Base-by-base conservation (phyloP, 179 eudicot species). In the Beta lomatogona region DNA sequence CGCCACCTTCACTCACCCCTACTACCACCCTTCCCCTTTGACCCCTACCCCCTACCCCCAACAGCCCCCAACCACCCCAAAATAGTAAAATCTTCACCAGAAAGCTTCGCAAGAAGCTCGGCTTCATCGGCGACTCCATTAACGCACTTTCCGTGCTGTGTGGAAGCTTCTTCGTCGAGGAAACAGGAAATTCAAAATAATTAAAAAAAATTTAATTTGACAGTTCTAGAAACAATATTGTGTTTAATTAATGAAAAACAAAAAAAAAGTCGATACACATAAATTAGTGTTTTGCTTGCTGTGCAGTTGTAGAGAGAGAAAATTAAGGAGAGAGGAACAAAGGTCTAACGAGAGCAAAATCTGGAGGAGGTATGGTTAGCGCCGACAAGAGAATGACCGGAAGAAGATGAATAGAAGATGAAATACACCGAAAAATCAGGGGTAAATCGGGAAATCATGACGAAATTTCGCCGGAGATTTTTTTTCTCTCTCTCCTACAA, bases 351-450 rank as follows among this genome's bases (percentile, higher is more conserved):
- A 46, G 92, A 88, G 90, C 97, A 94, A 85, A 94, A 94, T 46
- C 97, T 92, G 72, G 98, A 92, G 82, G 98, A 94, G 85, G 94
- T 91, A 88, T 94, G 98, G 79, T 94, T 94, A 78, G 90, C 97
- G 81, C 98, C 98, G 94, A 92, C 82, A 86, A 94, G 93, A 71
- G 88, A 45, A 68, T 77, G 71, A 59, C 25, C 75, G 77, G 80
- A 75, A 25, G 73, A 65, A 59, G 18, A 61, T 71, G n/a, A 19
- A 61, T 44, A 81, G n/a, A 83, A 87, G 18, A 64, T 87, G n/a
- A n/a, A n/a, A n/a, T n/a, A n/a, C n/a, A n/a, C n/a, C n/a, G n/a
- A n/a, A n/a, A n/a, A n/a, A n/a, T 41, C 82, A 85, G 82, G 91
- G 88, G 82, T 66, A 82, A 75, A 87, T 81, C 78, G 83, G 83